Evolutionary conservation across 768 basidiomycete species (phyloP).

Genomic region (Tylopilus vinaceipallidus): DNA sequence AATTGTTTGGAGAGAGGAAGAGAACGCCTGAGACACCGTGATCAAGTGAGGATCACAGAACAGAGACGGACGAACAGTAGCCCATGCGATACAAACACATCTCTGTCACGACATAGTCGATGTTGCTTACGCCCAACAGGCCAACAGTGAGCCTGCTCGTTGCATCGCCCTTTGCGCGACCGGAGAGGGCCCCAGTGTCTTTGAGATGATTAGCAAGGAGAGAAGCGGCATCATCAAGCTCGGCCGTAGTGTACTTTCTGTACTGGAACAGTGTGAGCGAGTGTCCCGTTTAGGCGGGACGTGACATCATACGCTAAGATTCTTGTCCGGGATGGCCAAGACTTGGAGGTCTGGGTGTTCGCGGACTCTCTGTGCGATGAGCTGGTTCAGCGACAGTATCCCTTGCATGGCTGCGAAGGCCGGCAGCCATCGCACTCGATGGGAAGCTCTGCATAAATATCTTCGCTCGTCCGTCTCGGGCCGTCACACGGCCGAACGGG

Average conservation of each 20-base stretch:
- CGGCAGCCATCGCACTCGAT: not conserved
- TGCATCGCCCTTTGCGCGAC: conserved; percentile 25
- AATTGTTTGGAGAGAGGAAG: conserved; percentile 44
- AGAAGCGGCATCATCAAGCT: conserved; percentile 27
- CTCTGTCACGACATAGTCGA: conserved; percentile 27
- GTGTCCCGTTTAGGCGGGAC: not conserved
- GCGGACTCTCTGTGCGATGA: conserved; percentile 19
- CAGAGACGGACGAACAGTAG: conserved; percentile 22
- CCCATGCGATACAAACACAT: conserved; percentile 31
- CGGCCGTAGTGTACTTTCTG: conserved; percentile 23
- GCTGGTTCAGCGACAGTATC: conserved; percentile 28
- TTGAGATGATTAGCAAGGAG: conserved; percentile 25
- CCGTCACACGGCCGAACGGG: no score
- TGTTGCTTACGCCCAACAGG: conserved; percentile 26
- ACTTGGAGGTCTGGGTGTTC: conserved; percentile 22
- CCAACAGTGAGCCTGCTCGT: conserved; percentile 26
- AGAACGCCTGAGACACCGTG: conserved; percentile 23
- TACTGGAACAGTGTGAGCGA: no score
- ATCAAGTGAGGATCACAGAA: not conserved
- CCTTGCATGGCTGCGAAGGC: conserved; percentile 14
- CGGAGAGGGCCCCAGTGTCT: conserved; percentile 16
- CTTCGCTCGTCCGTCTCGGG: no score
- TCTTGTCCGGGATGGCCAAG: conserved; percentile 26
- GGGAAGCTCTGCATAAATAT: not conserved
- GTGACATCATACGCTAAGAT: conserved; percentile 13